Evolutionary conservation across 441 rosid genomes (phyloP), one percentile per base, ranked within the genome.

Genomic region (Eutrema salsugineum): DNA sequence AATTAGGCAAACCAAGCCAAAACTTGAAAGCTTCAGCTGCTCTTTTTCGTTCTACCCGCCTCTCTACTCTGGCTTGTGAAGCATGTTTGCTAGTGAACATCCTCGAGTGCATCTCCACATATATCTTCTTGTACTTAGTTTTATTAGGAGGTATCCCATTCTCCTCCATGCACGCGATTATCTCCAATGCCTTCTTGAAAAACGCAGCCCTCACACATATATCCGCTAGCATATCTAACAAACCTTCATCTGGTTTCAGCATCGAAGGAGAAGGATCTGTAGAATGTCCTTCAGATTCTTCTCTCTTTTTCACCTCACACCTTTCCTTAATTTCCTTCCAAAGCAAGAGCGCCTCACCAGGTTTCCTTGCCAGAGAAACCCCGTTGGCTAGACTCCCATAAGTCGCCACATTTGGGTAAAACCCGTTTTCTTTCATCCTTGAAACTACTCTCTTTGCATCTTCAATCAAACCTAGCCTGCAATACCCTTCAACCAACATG

Each of bases 21-120:
- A 91, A 94, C 81, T 94, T 94, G 84, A 89, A 92, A 40, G 99
- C 99, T 88, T 92, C 99, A 1, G 98, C 94, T 0, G 98, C 94
- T 70, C 94, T 86, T 88, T 88, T 94, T 83, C 93, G 79, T 55
- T 94, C 96, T 0, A 62, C 79, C 75, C 97, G 82, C 77, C 96
- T 77, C 10, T 90, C 98, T 59, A 80, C 79, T 78, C 94, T 86
- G 1, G 94, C 97, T 71, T 87, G 91, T 24, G 99, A 92, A 62
- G 99, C 99, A 70, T 94, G 98, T 73, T 94, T 94, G 71, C 97
- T 90, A 2, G 93, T 92, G 62, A 92, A 95, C 97, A 92, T 87
- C 85, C 94, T 89, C 1, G 97, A 92, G 50, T 92, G 98, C 99
- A 95, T 90, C 83, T 90, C 97, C 63, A 91, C 93, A 63, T 91